phyloP scores from a whole-genome alignment of 352 stramenopile genomes.

The Phytophthora pistaciae region DNA sequence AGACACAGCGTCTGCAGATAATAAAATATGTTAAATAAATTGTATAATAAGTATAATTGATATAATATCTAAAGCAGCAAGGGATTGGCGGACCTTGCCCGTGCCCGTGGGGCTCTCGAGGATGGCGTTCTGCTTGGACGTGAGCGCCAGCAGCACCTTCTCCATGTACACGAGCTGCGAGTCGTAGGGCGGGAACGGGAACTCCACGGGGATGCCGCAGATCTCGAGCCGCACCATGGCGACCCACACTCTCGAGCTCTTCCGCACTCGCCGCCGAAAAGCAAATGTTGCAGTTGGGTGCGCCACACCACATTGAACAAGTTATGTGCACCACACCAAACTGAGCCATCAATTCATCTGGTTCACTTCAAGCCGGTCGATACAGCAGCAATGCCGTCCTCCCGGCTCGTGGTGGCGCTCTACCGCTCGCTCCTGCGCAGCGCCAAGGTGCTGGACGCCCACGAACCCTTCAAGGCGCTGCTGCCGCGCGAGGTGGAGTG shows the following conservation, averaged over 20 bases:
- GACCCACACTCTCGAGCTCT: not conserved
- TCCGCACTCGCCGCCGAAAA: constrained; percentile 2
- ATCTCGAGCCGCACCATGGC: constrained; percentile 86
- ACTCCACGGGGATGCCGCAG: constrained; percentile 92
- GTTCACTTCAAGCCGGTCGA: constrained; percentile 12
- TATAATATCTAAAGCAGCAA: not conserved
- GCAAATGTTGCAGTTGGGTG: constrained; percentile 38
- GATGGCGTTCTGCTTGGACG: constrained; percentile 95
- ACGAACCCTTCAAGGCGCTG: constrained; percentile 75
- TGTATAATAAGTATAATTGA: not conserved
- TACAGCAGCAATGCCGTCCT: constrained; percentile 32
- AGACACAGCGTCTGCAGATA: constrained; percentile 94
- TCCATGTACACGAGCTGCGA: constrained; percentile 98
- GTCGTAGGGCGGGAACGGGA: constrained; percentile 97
- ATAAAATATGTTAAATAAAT: not conserved
- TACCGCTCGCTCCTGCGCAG: constrained; percentile 79
- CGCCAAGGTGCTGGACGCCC: constrained; percentile 66
- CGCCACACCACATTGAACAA: constrained; percentile 6
- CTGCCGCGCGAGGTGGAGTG: constrained; percentile 72
- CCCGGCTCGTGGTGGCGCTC: constrained; percentile 68
- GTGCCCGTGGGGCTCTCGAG: constrained; percentile 98
- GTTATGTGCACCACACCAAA: not conserved
- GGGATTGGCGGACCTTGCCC: constrained; percentile 84
- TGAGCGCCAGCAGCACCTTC: constrained; percentile 93
- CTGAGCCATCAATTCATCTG: not conserved